phyloP scores from a whole-genome alignment of 2,329 filamentous ascomycete species.

The Aureobasidium sp. region DNA sequence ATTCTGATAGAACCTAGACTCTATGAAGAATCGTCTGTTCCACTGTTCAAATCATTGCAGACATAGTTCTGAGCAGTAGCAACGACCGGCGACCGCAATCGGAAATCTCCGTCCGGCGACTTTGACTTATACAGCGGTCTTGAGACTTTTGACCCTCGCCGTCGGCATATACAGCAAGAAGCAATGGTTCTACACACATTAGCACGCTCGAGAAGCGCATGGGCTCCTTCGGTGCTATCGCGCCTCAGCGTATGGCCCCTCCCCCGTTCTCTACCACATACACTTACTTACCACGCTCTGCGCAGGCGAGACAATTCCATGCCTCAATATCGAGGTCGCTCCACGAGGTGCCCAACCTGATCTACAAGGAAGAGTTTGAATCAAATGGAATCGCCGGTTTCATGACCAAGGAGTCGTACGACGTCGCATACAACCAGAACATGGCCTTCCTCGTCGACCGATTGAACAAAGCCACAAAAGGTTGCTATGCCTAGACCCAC shows the following conservation, averaged over 20 bases:
- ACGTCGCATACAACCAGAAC: conserved; percentile 75
- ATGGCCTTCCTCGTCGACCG: conserved; percentile 65
- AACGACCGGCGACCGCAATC: background rate
- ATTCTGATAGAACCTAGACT: background rate
- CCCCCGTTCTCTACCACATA: background rate
- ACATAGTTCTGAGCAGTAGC: background rate
- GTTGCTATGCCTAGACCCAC: conserved; percentile 40
- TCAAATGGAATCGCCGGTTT: conserved; percentile 40
- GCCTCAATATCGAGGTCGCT: background rate
- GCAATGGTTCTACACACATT: conserved; percentile 12
- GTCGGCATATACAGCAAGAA: background rate
- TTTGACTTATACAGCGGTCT: background rate
- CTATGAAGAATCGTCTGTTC: background rate
- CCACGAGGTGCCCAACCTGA: conserved; percentile 14
- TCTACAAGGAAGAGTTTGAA: conserved; percentile 11
- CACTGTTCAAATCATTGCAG: background rate
- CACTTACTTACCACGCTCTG: background rate
- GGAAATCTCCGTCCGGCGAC: background rate
- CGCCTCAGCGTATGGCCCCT: background rate
- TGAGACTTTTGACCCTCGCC: conserved; percentile 3
- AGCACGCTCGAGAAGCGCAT: conserved; percentile 8
- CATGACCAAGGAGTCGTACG: conserved; percentile 60
- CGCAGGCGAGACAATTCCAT: conserved; percentile 12
- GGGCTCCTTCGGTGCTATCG: background rate
- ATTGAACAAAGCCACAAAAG: conserved; percentile 65